These are phyloP conservation scores for Fusarium lyarnte DNA, from an alignment of 2,329 filamentous ascomycete species.

Conservation along the genomic window DNA sequence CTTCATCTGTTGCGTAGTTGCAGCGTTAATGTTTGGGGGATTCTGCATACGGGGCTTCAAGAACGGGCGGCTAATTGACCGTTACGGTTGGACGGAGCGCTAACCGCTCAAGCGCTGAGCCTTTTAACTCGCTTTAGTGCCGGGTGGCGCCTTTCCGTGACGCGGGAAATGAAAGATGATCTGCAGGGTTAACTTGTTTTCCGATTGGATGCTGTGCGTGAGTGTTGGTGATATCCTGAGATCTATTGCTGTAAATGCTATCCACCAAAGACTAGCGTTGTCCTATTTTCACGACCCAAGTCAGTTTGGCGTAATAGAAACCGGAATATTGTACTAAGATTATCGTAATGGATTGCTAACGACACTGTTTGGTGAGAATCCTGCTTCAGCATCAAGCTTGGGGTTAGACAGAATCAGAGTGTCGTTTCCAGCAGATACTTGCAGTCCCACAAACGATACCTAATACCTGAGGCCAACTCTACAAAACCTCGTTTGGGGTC, in stretches of 20 bases:
- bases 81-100: conserved; percentile 12
- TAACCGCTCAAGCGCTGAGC: conserved; percentile 16
- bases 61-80: conserved; percentile 17
- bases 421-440: background rate
- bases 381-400: background rate
- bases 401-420: background rate
- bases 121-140: conserved; percentile 2
- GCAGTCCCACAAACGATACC: background rate
- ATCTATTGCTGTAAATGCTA: background rate
- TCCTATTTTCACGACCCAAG: background rate
- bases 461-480: background rate
- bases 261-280: background rate
- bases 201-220: conserved; percentile 12
- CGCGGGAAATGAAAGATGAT: conserved; percentile 13
- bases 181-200: conserved; percentile 9
- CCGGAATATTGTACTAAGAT: background rate
- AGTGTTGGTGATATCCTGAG: conserved; percentile 21
- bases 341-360: background rate
- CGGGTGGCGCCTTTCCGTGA: background rate
- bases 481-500: background rate
- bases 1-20: background rate
- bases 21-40: background rate
- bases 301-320: background rate
- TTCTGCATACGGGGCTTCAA: background rate
- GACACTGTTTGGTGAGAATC: background rate